Conservation (phyloP, 345 rosid genomes). For the Iberis pinnata region DNA sequence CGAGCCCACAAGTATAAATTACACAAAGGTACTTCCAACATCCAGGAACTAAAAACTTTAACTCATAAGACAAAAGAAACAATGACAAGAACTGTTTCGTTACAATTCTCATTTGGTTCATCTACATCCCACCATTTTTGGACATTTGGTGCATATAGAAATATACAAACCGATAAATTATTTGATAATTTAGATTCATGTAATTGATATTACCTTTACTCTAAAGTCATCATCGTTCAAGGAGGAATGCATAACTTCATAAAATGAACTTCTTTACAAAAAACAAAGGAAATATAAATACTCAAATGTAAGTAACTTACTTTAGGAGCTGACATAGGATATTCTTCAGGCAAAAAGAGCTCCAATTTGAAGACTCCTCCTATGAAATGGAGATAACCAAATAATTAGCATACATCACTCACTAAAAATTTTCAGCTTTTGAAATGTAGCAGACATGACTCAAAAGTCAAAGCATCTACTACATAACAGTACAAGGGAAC, state of each 20-base stretch:
- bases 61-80: not conserved
- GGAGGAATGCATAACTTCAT: not conserved
- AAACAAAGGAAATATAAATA: not conserved
- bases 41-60: not conserved
- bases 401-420: conserved; percentile 10
- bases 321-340: conserved; percentile 99
- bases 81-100: not conserved
- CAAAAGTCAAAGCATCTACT: not conserved
- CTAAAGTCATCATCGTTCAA: too few species aligned
- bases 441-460: not conserved
- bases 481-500: conserved; percentile 4
- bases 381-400: conserved; percentile 28
- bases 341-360: conserved; percentile 96
- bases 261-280: not conserved
- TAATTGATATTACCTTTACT: too few species aligned
- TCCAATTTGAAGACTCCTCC: conserved; percentile 99
- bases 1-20: not conserved
- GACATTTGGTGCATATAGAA: not conserved
- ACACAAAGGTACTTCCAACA: not conserved
- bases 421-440: too few species aligned
- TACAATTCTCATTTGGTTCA: too few species aligned
- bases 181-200: too few species aligned
- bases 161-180: not conserved
- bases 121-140: too few species aligned
- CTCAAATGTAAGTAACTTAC: conserved; percentile 31